Conservation (phyloP, 1,284 basidiomycete genomes). For the Ceratobasidium sp. region DNA sequence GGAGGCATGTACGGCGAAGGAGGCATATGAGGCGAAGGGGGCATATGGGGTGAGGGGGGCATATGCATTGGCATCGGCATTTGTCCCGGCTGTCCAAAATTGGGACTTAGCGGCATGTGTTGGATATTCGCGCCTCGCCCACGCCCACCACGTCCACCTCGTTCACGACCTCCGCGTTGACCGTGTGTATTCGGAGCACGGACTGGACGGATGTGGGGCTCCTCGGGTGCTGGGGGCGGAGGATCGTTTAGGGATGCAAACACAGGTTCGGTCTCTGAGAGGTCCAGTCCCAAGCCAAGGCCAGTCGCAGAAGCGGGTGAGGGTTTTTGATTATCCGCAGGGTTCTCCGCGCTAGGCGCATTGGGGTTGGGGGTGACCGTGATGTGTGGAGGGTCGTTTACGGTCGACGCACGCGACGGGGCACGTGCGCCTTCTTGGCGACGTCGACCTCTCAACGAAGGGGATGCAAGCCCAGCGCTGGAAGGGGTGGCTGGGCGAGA, state of each 20-base stretch:
- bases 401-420: slow-evolving; percentile 31
- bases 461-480: slow-evolving; percentile 10
- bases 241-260: slow-evolving; percentile 43
- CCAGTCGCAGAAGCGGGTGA: not conserved
- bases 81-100: slow-evolving; percentile 10
- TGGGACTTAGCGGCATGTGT: slow-evolving; percentile 4
- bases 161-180: slow-evolving; percentile 28
- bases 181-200: slow-evolving; percentile 31
- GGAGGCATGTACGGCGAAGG: slow-evolving; percentile 35
- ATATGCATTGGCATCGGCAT: slow-evolving; percentile 35
- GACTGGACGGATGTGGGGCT: slow-evolving; percentile 23
- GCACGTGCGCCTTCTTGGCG: slow-evolving; percentile 26
- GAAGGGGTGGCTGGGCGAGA: slow-evolving; percentile 39
- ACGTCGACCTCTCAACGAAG: slow-evolving; percentile 16
- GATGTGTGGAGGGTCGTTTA: slow-evolving; percentile 41
- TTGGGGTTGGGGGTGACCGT: slow-evolving; percentile 25
- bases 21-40: slow-evolving; percentile 32
- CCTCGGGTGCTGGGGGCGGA: slow-evolving; percentile 14
- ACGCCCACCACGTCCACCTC: slow-evolving; percentile 40
- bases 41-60: slow-evolving; percentile 31
- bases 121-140: slow-evolving; percentile 6
- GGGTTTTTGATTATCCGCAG: not conserved
- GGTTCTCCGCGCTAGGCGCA: not conserved
- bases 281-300: slow-evolving; percentile 26
- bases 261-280: slow-evolving; percentile 25